phyloP scores from a whole-genome alignment of 2,329 filamentous ascomycete species.

The Furcasterigmium sp. region DNA sequence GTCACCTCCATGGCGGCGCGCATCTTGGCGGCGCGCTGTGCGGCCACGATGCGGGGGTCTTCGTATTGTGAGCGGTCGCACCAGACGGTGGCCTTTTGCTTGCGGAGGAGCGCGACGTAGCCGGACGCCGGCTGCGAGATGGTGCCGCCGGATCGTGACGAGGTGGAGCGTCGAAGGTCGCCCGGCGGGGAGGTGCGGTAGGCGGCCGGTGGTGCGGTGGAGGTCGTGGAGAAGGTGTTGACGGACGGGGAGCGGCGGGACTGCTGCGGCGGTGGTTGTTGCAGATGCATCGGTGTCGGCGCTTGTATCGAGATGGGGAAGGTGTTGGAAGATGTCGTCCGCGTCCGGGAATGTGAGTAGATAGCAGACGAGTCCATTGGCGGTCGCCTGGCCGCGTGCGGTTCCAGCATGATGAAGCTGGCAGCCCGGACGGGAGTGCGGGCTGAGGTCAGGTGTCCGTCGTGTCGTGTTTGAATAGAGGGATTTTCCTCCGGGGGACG shows the following conservation, averaged over 20 bases:
- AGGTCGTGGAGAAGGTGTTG: constrained; percentile 64
- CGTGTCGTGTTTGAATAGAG: background rate
- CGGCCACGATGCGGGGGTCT: constrained; percentile 76
- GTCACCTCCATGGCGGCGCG: constrained; percentile 80
- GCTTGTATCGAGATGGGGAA: constrained; percentile 32
- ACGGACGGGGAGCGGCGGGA: constrained; percentile 58
- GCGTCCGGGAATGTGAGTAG: constrained; percentile 49
- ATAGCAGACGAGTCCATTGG: constrained; percentile 19
- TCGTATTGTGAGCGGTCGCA: constrained; percentile 91
- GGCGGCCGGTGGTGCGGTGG: constrained; percentile 58
- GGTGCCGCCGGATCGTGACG: constrained; percentile 63
- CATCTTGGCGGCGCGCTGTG: constrained; percentile 82
- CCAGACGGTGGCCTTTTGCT: constrained; percentile 98
- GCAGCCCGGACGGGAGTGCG: background rate
- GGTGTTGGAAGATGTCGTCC: constrained; percentile 51
- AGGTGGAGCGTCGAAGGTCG: constrained; percentile 71
- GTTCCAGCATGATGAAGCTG: constrained; percentile 10
- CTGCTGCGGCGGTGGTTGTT: constrained; percentile 30
- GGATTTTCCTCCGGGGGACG: background rate
- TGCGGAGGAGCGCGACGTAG: constrained; percentile 92
- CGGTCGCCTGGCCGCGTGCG: constrained; percentile 17
- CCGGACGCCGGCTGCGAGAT: constrained; percentile 49
- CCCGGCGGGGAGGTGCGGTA: constrained; percentile 50
- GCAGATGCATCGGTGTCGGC: constrained; percentile 24
- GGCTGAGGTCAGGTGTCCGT: background rate